Evolutionary conservation across 345 rosid genomes (phyloP).

Genomic region (Moricandia arvensis): DNA sequence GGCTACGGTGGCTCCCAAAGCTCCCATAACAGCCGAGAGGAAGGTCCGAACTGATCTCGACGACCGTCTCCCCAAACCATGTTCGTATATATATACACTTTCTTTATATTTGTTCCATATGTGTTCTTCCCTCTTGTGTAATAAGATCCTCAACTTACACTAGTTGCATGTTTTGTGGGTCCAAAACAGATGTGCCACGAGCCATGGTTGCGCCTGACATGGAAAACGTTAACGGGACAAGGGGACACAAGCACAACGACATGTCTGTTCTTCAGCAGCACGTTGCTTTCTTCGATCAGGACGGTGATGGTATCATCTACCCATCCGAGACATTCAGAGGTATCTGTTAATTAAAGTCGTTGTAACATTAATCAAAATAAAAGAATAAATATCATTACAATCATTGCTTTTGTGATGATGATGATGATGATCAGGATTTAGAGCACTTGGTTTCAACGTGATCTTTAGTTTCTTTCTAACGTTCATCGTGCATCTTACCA

Average conservation of each 20-base stretch:
- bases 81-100: constrained; percentile 35
- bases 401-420: background rate
- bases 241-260: constrained; percentile 48
- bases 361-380: too few species aligned
- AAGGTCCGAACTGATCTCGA: constrained; percentile 54
- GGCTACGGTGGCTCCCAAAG: constrained; percentile 46
- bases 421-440: constrained; percentile 41
- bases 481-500: constrained; percentile 38
- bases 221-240: constrained; percentile 56
- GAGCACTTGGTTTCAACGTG: constrained; percentile 54
- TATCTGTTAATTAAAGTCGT: background rate
- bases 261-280: constrained; percentile 70
- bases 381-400: background rate
- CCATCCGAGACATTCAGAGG: constrained; percentile 59
- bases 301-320: constrained; percentile 58
- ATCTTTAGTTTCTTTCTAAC: constrained; percentile 44
- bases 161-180: too few species aligned
- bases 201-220: constrained; percentile 56
- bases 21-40: constrained; percentile 50
- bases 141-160: too few species aligned
- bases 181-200: constrained; percentile 48
- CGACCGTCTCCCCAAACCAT: constrained; percentile 52
- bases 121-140: background rate
- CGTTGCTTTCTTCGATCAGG: constrained; percentile 55
- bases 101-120: too few species aligned